A percentile compares a stretch with the other conserved stretches of the same genome.
Evolutionary conservation across 2,329 filamentous ascomycete species (phyloP).

Genomic region (Clarireedia homoeocarpa): DNA sequence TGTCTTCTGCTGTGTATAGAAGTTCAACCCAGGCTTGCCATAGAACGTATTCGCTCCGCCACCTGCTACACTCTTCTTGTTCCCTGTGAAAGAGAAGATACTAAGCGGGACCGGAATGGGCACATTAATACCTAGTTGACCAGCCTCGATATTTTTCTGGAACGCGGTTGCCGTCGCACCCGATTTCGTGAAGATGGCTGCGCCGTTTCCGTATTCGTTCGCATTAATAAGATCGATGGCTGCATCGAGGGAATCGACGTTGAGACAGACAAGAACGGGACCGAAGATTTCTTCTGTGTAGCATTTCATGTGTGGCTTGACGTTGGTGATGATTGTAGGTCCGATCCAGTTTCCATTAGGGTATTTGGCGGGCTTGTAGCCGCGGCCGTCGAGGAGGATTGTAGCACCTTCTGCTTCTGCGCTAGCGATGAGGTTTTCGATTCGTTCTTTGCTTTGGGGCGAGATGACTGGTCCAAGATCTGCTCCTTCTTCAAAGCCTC

Average conservation of each 20-base stretch:
- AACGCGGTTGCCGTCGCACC: slow-evolving; percentile 71
- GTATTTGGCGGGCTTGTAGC: slow-evolving; percentile 68
- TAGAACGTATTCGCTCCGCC: slow-evolving; percentile 94
- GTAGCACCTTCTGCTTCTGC: slow-evolving; percentile 76
- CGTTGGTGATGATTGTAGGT: slow-evolving; percentile 75
- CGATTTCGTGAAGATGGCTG: slow-evolving; percentile 74
- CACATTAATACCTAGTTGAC: slow-evolving; percentile 81
- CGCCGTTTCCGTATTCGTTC: slow-evolving; percentile 83
- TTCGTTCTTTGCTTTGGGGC: slow-evolving; percentile 69
- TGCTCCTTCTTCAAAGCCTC: slow-evolving; percentile 71
- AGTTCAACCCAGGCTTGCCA: slow-evolving; percentile 82
- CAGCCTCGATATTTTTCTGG: slow-evolving; percentile 74
- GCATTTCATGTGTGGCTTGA: slow-evolving; percentile 74
- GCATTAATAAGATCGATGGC: slow-evolving; percentile 75
- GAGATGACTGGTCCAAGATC: slow-evolving; percentile 79
- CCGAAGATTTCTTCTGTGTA: slow-evolving; percentile 84
- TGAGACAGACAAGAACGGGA: slow-evolving; percentile 74
- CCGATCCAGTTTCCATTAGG: slow-evolving; percentile 81
- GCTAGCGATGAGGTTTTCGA: slow-evolving; percentile 66
- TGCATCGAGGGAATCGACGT: slow-evolving; percentile 69
- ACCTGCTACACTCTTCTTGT: slow-evolving; percentile 87
- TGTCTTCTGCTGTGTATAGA: slow-evolving; percentile 97
- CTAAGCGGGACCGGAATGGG: slow-evolving; percentile 61
- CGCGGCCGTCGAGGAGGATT: slow-evolving; percentile 73
- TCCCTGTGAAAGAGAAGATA: slow-evolving; percentile 66